Evolutionary conservation across 352 stramenopile genomes (phyloP).

Genomic region (Pythium aquatile): DNA sequence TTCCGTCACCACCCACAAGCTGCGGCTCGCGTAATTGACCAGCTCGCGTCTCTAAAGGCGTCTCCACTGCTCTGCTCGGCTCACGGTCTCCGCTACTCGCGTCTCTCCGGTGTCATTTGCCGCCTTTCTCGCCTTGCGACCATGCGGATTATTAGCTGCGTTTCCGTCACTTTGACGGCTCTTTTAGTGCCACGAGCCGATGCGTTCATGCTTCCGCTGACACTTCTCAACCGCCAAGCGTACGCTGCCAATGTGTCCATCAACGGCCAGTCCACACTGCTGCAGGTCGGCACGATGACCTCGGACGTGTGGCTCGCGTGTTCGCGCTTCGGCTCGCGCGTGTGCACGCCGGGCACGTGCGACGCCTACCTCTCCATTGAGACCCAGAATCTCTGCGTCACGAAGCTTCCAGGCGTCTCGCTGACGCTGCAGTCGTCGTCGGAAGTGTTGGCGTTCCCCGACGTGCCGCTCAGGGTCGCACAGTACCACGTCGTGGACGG

Average conservation of each 20-base stretch:
- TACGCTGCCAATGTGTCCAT: conserved; percentile 6
- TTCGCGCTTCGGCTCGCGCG: background rate
- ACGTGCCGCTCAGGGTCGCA: background rate
- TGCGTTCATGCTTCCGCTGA: background rate
- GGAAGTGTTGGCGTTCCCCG: background rate
- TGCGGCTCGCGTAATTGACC: too few species aligned
- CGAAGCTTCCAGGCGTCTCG: background rate
- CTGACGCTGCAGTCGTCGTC: background rate
- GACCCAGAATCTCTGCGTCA: conserved; percentile 2
- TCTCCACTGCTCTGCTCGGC: too few species aligned
- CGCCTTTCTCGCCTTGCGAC: too few species aligned
- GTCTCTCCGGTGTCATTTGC: too few species aligned
- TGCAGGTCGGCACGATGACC: conserved; percentile 8
- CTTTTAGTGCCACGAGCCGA: too few species aligned
- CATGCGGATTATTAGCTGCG: too few species aligned
- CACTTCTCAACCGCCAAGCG: conserved; percentile 10
- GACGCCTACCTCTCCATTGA: background rate
- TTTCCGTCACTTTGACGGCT: too few species aligned
- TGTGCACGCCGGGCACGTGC: conserved; percentile 4
- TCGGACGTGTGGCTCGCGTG: conserved; percentile 11
- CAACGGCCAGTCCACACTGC: background rate
- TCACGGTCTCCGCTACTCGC: too few species aligned
- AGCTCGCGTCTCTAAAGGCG: too few species aligned
- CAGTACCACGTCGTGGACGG: conserved; percentile 8
- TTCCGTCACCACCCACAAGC: too few species aligned